phyloP scores from a whole-genome alignment of 768 basidiomycete genomes.

The Hemileccinum impolitum region DNA sequence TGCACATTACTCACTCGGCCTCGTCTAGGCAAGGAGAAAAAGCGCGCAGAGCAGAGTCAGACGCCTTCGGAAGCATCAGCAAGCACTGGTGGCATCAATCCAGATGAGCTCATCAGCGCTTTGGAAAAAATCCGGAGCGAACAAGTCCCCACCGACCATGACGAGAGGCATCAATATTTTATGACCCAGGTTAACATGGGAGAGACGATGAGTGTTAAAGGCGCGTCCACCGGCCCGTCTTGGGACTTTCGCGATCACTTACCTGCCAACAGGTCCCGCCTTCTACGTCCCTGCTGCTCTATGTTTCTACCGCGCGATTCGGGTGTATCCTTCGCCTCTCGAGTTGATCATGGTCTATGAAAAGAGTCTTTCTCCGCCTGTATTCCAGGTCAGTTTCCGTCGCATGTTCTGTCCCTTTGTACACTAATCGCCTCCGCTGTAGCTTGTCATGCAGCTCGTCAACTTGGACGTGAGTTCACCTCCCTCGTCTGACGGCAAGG shows the following conservation, averaged over 20 bases:
- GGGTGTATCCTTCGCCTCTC: conserved; percentile 91
- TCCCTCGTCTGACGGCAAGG: conserved; percentile 36
- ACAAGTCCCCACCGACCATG: conserved; percentile 59
- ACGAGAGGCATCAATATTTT: conserved; percentile 86
- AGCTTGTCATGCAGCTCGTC: conserved; percentile 81
- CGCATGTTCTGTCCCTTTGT: background rate
- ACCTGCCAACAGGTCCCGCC: conserved; percentile 57
- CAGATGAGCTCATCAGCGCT: conserved; percentile 59
- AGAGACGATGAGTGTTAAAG: conserved; percentile 76
- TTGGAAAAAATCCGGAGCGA: conserved; percentile 69
- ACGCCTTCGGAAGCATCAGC: conserved; percentile 37
- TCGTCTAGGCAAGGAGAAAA: conserved; percentile 81
- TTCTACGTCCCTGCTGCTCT: conserved; percentile 79
- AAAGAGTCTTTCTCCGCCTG: conserved; percentile 76
- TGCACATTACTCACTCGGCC: background rate
- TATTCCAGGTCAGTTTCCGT: conserved; percentile 62
- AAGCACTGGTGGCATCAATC: conserved; percentile 31
- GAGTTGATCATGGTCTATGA: conserved; percentile 95
- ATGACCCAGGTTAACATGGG: conserved; percentile 86
- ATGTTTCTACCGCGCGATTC: conserved; percentile 89
- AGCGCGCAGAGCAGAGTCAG: conserved; percentile 73
- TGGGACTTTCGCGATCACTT: background rate
- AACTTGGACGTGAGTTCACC: conserved; percentile 83
- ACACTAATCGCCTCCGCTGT: conserved; percentile 5
- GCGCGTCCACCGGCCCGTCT: conserved; percentile 34